Conservation (phyloP, 257 asterid genomes). For the Capsicum rhomboideum region DNA sequence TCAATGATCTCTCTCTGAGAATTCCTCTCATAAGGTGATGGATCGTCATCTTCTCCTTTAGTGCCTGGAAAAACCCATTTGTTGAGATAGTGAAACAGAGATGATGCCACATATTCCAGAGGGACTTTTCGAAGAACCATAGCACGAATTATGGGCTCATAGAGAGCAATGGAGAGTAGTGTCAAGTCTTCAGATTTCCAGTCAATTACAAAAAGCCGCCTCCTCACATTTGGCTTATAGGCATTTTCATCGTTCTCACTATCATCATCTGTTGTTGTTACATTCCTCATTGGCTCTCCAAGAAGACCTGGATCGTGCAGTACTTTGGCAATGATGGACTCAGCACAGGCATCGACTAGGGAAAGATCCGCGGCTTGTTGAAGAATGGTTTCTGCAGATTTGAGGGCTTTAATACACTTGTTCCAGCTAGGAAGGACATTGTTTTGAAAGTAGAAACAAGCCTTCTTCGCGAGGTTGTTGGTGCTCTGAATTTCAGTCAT, state of each 20-base stretch:
- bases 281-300: slow-evolving; percentile 43
- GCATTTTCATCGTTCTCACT: slow-evolving; percentile 16
- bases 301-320: slow-evolving; percentile 45
- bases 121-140: slow-evolving; percentile 43
- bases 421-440: slow-evolving; percentile 58
- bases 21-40: slow-evolving; percentile 10
- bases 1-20: slow-evolving; percentile 48
- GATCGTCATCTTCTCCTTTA: slow-evolving; percentile 16
- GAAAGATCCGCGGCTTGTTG: slow-evolving; percentile 47
- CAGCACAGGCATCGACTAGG: slow-evolving; percentile 40
- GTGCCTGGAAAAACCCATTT: slow-evolving; percentile 43
- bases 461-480: slow-evolving; percentile 41
- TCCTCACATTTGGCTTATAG: slow-evolving; percentile 36
- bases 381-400: slow-evolving; percentile 34
- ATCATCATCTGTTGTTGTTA: slow-evolving; percentile 14
- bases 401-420: slow-evolving; percentile 53
- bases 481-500: slow-evolving; percentile 60
- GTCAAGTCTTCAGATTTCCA: slow-evolving; percentile 56
- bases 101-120: slow-evolving; percentile 37
- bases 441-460: slow-evolving; percentile 33
- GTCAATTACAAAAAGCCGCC: slow-evolving; percentile 45
- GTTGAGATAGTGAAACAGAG: slow-evolving; percentile 36
- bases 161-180: slow-evolving; percentile 29
- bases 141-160: slow-evolving; percentile 34
- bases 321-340: slow-evolving; percentile 38